Conservation (phyloP, 202 grass and related monocot species). For the Musa balbisiana region DNA sequence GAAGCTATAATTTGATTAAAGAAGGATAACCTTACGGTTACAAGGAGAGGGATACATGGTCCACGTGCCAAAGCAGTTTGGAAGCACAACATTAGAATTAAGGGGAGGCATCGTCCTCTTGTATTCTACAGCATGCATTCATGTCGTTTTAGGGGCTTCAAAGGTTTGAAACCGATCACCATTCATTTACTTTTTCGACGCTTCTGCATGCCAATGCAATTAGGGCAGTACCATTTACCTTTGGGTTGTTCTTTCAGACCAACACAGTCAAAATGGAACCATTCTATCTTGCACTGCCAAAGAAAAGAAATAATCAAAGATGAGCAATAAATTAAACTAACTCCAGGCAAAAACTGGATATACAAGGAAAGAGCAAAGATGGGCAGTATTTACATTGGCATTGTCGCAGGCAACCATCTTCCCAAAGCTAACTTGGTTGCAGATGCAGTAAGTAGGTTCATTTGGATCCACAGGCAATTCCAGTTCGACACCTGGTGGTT, state of each 20-base stretch:
- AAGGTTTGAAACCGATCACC: neutral
- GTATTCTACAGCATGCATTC: too few relatives aligned
- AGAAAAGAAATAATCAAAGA: neutral
- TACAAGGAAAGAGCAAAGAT: neutral
- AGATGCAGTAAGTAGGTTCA: constrained; percentile 85
- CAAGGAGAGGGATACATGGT: neutral
- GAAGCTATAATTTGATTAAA: neutral
- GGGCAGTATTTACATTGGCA: constrained; percentile 36
- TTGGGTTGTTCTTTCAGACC: constrained; percentile 82
- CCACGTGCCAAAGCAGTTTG: neutral
- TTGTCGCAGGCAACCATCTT: constrained; percentile 96
- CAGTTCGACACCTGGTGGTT: constrained; percentile 60
- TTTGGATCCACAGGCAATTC: constrained; percentile 94
- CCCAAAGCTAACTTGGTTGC: constrained; percentile 92
- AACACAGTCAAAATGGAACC: constrained; percentile 88
- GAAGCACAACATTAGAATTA: too few relatives aligned
- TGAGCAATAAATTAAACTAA: neutral
- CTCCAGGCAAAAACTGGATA: neutral
- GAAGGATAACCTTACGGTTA: neutral
- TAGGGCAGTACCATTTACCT: constrained; percentile 90
- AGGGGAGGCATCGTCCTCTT: too few relatives aligned
- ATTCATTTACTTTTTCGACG: constrained; percentile 70
- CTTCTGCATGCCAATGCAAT: constrained; percentile 55
- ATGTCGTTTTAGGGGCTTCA: neutral
- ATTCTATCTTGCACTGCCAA: constrained; percentile 93